These are phyloP conservation scores for Tubosaeta brunneosetosa DNA, from an alignment of 768 basidiomycete genomes.

Conservation along the genomic window DNA sequence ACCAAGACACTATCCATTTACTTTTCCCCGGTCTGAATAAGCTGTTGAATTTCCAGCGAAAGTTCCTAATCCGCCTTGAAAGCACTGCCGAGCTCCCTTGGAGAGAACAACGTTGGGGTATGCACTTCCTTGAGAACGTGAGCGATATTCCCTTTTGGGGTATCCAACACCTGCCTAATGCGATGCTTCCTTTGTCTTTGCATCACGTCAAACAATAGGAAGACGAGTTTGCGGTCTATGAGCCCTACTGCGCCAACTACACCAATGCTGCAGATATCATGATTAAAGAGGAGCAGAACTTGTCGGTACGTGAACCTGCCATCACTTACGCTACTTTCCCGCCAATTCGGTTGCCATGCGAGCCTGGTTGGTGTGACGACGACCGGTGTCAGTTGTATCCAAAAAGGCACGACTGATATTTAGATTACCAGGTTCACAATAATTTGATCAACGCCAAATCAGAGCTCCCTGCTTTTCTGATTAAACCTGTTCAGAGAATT, in stretches of 20 bases:
- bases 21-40: constrained; percentile 95
- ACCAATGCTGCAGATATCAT: constrained; percentile 82
- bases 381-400: constrained; percentile 2
- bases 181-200: constrained; percentile 41
- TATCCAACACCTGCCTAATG: constrained; percentile 31
- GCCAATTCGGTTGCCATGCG: constrained; percentile 13
- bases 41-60: constrained; percentile 93
- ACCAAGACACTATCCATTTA: constrained; percentile 92
- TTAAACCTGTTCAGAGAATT: constrained; percentile 97
- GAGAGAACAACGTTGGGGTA: constrained; percentile 85
- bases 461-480: constrained; percentile 93
- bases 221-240: constrained; percentile 92
- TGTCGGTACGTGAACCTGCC: constrained; percentile 57
- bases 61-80: constrained; percentile 87
- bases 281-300: constrained; percentile 79
- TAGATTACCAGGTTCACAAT: constrained; percentile 57
- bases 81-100: constrained; percentile 78
- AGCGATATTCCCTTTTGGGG: constrained; percentile 30
- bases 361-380: constrained; percentile 26
- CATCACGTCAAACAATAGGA: constrained; percentile 67
- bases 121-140: constrained; percentile 78
- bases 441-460: constrained; percentile 85
- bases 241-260: constrained; percentile 96
- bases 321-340: constrained; percentile 2
- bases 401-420: constrained; percentile 19